Percentiles rank a stretch among this genome's conserved stretches.
Conservation (phyloP, 345 rosid species). For the Diplotaxis tenuifolia region DNA sequence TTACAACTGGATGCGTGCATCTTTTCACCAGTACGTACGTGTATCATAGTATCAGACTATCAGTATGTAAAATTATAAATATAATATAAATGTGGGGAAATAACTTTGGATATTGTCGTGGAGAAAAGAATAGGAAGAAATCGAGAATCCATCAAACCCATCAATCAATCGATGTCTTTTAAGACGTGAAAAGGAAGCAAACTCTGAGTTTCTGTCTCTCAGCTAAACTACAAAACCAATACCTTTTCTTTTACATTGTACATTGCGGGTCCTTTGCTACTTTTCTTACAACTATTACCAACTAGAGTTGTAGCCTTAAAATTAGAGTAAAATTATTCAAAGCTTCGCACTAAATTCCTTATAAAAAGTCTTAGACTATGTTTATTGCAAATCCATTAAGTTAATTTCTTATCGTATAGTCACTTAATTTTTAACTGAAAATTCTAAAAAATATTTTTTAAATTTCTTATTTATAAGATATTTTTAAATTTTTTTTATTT, state of each 20-base stretch:
- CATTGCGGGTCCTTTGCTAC: conserved; percentile 31
- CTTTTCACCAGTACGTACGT: not conserved
- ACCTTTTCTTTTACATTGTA: conserved; percentile 16
- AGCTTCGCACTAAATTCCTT: too few species aligned
- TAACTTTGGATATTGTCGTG: not conserved
- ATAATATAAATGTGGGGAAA: not conserved
- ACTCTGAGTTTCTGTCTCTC: conserved; percentile 32
- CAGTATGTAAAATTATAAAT: not conserved
- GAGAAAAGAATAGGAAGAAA: conserved; percentile 34
- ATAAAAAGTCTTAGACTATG: too few species aligned
- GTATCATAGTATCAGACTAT: not conserved
- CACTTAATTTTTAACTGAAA: too few species aligned
- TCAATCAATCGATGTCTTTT: conserved; percentile 42
- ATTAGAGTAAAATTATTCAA: not conserved
- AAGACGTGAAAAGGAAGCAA: conserved; percentile 71
- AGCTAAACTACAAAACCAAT: conserved; percentile 28
- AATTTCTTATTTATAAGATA: too few species aligned
- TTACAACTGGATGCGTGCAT: too few species aligned
- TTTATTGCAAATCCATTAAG: too few species aligned
- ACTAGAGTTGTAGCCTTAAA: not conserved
- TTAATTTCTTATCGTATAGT: too few species aligned
- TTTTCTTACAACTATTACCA: not conserved
- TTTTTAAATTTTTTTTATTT: too few species aligned
- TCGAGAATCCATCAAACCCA: conserved; percentile 44
- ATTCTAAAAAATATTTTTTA: too few species aligned